Conservation (phyloP, 768 basidiomycete genomes). For the Tubosaeta sp. region DNA sequence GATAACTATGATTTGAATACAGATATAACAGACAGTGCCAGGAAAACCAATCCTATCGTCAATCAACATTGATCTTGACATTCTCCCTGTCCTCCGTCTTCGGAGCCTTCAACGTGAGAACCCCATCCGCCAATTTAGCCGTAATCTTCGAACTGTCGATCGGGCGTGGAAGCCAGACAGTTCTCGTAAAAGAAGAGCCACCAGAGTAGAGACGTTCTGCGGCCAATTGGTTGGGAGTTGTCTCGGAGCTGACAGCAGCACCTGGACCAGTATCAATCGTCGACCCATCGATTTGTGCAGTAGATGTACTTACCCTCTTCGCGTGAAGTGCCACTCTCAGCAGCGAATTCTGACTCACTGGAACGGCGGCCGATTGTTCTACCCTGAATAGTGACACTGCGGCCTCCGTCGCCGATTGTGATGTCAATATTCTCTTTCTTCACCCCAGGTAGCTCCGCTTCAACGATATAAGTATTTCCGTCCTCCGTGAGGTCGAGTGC, state of each 20-base stretch:
- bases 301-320: conserved; percentile 27
- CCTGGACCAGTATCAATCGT: conserved; percentile 6
- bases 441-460: conserved; percentile 76
- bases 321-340: conserved; percentile 7
- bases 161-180: conserved; percentile 65
- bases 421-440: conserved; percentile 74
- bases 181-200: conserved; percentile 57
- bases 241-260: conserved; percentile 14
- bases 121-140: conserved; percentile 65
- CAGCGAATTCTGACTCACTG: conserved; percentile 18
- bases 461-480: conserved; percentile 59
- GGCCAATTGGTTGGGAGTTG: conserved; percentile 44
- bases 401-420: conserved; percentile 63
- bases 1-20: conserved; percentile 4
- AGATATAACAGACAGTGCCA: background rate
- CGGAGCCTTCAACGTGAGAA: conserved; percentile 58
- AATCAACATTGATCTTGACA: conserved; percentile 43
- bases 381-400: conserved; percentile 71
- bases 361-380: conserved; percentile 36
- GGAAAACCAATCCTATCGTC: background rate
- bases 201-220: conserved; percentile 58
- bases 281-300: background rate
- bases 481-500: conserved; percentile 68
- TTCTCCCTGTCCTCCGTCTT: conserved; percentile 58
- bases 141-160: conserved; percentile 54